Base-by-base conservation (phyloP, 1,284 basidiomycete species). In the Ganoderma meredithae region DNA sequence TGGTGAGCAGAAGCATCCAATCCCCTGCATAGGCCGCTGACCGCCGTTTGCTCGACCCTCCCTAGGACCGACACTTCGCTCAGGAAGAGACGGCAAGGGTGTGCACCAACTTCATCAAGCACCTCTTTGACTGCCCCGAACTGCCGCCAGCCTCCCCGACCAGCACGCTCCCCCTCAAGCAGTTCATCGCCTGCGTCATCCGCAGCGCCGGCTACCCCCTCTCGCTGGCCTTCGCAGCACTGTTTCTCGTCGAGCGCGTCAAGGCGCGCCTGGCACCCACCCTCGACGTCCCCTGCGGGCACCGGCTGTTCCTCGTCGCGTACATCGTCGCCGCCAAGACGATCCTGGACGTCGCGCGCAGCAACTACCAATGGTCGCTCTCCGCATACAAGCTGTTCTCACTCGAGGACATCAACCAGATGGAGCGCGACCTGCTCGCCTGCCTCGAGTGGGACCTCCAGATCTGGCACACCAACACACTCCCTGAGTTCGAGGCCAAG, bases 221-320 rank as follows among this genome's bases (percentile, higher is more conserved):
- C 13, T 8, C 17, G 10, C 36, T 49, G 22, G 33, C 22, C 8
- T 64, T 43, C 53, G 22, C 49, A 10, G 62, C 62, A 4, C 56
- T 67, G n/a, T 68, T 62, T 41, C 59, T 64, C 17, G 40, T 64
- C 43, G 55, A 47, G 12, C 25, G 41, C 39, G 41, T 68, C 15
- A 60, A 43, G 31, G 31, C 44, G 17, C 62, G 52, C 12, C 44
- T 47, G 17, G 2, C 27, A 31, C 55, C 31, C 12, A 12, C 44
- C 44, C 10, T 27, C n/a, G 25, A 39, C n/a, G 19, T 33, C 60
- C 13, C 19, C 44, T 49, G 56, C 31, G 25, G 39, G 31, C 59
- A 64, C 49, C 40, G 47, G 0, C 49, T 64, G 22, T 64, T 67
- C 59, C 40, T 67, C 36, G 15, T 59, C 17, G 49, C 62, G 39